phyloP scores from a whole-genome alignment of 208 protist species.

The Trypanosoma cruzi region DNA sequence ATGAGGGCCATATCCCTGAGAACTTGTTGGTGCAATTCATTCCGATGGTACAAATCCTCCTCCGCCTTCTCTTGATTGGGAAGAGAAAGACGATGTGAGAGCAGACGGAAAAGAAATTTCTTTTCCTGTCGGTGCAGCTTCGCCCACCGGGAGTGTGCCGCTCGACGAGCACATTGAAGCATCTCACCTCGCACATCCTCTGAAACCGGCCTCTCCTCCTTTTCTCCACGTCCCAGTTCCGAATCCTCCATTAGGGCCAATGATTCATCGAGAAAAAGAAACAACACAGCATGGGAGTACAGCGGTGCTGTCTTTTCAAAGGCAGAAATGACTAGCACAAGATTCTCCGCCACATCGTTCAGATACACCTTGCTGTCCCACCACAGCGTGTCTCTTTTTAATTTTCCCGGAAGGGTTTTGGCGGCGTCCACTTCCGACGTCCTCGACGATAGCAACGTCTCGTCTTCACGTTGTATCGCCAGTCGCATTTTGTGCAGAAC shows the following conservation, averaged over 20 bases:
- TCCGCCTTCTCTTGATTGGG: neutral
- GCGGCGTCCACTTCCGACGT: neutral
- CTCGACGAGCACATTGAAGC: conserved; percentile 6
- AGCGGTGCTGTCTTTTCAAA: conserved; percentile 30
- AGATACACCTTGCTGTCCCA: conserved; percentile 33
- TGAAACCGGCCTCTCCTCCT: neutral
- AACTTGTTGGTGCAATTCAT: conserved; percentile 16
- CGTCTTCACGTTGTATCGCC: neutral
- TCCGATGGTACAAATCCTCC: conserved; percentile 15
- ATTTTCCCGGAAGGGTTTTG: neutral
- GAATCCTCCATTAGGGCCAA: neutral
- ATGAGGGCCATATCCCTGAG: neutral
- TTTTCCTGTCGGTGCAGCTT: conserved; percentile 23
- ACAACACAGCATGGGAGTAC: conserved; percentile 33
- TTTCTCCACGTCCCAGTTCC: neutral
- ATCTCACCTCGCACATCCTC: conserved; percentile 1
- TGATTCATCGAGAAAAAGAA: conserved; percentile 55
- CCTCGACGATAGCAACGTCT: no score
- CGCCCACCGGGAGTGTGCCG: conserved; percentile 11
- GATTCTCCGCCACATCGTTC: conserved; percentile 35
- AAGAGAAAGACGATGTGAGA: conserved; percentile 19
- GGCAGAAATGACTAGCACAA: conserved; percentile 35
- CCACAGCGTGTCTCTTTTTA: neutral
- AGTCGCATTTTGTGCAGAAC: conserved; percentile 13
- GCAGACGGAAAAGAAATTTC: conserved; percentile 14